Base-by-base conservation (phyloP, 805 yeast genomes). In the Kodamaea lidongshanica region DNA sequence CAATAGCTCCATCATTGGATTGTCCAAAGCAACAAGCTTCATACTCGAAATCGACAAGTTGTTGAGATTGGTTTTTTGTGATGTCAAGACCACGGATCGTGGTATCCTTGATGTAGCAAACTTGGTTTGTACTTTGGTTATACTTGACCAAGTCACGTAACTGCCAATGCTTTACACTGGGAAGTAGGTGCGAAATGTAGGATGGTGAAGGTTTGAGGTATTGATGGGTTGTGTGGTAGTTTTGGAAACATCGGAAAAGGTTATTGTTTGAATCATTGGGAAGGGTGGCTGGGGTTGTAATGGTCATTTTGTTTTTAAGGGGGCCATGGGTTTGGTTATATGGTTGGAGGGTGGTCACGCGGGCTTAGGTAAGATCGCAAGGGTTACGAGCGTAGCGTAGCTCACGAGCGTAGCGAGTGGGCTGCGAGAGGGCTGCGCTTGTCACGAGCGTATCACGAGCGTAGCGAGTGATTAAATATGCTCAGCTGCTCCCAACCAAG, bases 71-170 rank as follows among this genome's bases (percentile, higher is more conserved):
- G 13, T 21, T n/a, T 26, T 10, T 15, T 6, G 22, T 18, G 13
- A 21, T 12, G 16, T 20, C 21, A 20, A 34, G 16, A 6, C 19
- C 25, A 12, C 49, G 65, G 18, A 83, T 66, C 13, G 67, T 48
- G 36, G 73, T 74, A 23, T 74, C 74, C 35, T 61, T 61, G 1
- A 87, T 78, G 49, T 77, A 83, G 34, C 70, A 65, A 6, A 82
- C 58, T 24, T 64, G 63, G 37, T 69, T 58, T 48, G 38, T 65
- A 53, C 33, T 51, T 34, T 27, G 45, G 38, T 33, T 78, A 24
- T 10, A 71, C 68, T 40, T 76, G 72, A 86, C 61, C 45, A 86
- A 65, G 47, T 86, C 89, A 20, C 94, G 65, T 18, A 86, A 62
- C 52, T 85, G 95, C 94, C 94, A 86, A 58, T 85, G 77, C 30